Conservation (phyloP, 208 protist genomes). For the Crithidia expoeki region DNA sequence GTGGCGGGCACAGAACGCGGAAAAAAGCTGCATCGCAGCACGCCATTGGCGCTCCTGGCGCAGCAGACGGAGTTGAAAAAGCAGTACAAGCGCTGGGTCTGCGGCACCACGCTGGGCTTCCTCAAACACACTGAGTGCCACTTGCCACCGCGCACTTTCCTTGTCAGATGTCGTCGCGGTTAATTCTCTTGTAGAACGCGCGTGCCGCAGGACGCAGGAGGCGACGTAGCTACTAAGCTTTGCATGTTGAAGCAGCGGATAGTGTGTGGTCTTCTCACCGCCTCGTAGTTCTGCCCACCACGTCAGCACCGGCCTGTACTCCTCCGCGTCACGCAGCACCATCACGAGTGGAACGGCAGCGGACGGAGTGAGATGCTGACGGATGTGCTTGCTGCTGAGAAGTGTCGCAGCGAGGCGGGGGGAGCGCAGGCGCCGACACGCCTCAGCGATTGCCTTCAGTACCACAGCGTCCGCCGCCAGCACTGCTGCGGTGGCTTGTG, state of each 20-base stretch:
- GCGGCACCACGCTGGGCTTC: conserved; percentile 11
- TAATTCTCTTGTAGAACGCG: not conserved
- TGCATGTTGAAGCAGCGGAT: conserved; percentile 41
- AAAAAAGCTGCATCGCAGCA: conserved; percentile 30
- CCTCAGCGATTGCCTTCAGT: conserved; percentile 26
- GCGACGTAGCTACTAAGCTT: conserved; percentile 72
- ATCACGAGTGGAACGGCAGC: conserved; percentile 31
- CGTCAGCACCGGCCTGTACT: conserved; percentile 6
- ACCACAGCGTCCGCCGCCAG: conserved; percentile 20
- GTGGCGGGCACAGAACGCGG: not conserved
- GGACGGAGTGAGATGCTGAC: conserved; percentile 27
- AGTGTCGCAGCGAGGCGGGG: conserved; percentile 10
- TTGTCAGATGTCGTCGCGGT: not conserved
- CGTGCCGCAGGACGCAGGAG: conserved; percentile 38
- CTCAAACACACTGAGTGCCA: conserved; percentile 37
- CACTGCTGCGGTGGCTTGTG: conserved; percentile 14
- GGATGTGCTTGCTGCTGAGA: not conserved
- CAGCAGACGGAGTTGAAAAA: conserved; percentile 56
- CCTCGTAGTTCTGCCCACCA: conserved; percentile 28
- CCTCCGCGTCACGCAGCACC: conserved; percentile 28
- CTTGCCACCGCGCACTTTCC: conserved; percentile 5
- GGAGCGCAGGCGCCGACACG: conserved; percentile 12
- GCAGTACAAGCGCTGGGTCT: conserved; percentile 41
- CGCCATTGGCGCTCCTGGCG: conserved; percentile 33
- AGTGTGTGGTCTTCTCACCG: conserved; percentile 4